phyloP scores from a whole-genome alignment of 2,329 filamentous ascomycete species.

The Alternaria postmessia region DNA sequence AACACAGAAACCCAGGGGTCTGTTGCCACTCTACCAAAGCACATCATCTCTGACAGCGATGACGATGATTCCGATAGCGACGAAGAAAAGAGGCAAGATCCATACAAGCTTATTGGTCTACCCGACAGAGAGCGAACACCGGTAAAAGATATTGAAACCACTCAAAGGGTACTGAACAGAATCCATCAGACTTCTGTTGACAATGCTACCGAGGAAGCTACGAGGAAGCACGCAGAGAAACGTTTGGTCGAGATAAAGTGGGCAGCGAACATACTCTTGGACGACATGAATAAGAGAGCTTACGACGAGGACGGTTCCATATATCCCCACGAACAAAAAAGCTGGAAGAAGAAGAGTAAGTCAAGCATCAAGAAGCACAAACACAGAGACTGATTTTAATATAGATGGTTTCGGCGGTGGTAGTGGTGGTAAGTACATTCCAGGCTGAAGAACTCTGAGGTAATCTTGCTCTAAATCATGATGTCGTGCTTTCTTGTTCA shows the following conservation, averaged over 20 bases:
- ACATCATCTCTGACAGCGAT: background rate
- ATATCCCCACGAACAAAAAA: background rate
- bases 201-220: background rate
- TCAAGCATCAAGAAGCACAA: background rate
- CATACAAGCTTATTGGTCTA: conserved; percentile 3
- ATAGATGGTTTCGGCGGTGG: background rate
- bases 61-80: background rate
- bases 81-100: conserved; percentile 1
- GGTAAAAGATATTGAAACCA: background rate
- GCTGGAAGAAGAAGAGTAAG: conserved; percentile 12
- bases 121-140: background rate
- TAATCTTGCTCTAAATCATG: background rate
- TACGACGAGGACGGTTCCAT: conserved; percentile 12
- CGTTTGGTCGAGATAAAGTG: conserved; percentile 10
- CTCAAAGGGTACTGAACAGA: background rate
- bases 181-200: conserved; percentile 2
- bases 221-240: background rate
- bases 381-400: background rate
- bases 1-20: background rate
- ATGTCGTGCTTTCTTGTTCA: background rate
- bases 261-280: conserved; percentile 6
- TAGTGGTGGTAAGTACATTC: background rate
- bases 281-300: conserved; percentile 10
- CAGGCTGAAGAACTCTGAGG: background rate
- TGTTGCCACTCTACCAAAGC: background rate